Conservation (phyloP, 2,329 filamentous ascomycete genomes). For the Cladophialophora yegresii region DNA sequence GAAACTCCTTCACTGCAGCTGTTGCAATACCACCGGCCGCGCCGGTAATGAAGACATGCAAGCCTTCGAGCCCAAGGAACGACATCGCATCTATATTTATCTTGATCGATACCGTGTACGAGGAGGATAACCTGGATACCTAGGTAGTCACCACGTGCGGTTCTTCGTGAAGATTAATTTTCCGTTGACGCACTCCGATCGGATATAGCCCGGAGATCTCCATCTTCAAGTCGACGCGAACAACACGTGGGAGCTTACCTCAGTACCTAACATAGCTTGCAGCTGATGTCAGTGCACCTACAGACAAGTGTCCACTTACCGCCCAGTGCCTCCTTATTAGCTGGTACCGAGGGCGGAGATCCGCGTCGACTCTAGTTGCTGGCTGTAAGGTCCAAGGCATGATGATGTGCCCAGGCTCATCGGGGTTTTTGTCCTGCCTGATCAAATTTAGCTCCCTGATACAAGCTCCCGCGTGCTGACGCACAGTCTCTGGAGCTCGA, state of each 20-base stretch:
- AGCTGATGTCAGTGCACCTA: no score
- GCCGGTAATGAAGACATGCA: conserved; percentile 58
- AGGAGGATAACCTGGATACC: neutral
- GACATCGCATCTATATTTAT: conserved; percentile 39
- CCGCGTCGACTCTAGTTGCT: neutral
- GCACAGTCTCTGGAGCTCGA: conserved; percentile 2
- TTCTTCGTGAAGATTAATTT: neutral
- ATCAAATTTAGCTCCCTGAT: conserved; percentile 13
- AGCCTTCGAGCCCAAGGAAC: conserved; percentile 52
- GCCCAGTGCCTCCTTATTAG: neutral
- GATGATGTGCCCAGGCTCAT: neutral
- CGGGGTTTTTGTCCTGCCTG: conserved; percentile 8
- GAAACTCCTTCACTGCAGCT: conserved; percentile 55
- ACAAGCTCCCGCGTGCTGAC: neutral
- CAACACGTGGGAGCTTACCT: neutral
- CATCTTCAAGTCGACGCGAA: neutral
- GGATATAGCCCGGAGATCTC: neutral
- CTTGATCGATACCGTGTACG: neutral
- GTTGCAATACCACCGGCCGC: conserved; percentile 56
- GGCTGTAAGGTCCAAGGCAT: neutral
- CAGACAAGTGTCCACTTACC: no score
- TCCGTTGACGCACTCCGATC: neutral
- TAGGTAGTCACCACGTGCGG: no score
- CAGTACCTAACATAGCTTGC: no score
- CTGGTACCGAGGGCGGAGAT: neutral